Evolutionary conservation across 495 filamentous ascomycete genomes (phyloP), one percentile per base, ranked within the genome.

Genomic region (Penicillium lividum): DNA sequence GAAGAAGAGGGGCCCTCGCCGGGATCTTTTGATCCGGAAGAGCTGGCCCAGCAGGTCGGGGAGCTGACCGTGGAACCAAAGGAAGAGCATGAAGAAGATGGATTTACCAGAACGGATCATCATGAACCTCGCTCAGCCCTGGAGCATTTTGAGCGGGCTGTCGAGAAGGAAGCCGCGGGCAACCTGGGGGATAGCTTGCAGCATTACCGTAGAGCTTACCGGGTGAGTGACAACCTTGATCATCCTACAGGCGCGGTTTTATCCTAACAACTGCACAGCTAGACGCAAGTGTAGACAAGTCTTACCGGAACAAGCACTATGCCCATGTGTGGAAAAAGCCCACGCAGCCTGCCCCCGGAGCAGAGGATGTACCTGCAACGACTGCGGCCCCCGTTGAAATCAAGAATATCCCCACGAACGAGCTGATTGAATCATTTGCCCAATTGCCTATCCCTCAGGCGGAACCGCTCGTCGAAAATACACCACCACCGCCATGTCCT

Each of bases 71-170:
- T 75, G 22, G 55, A 66, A 38, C 45, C 56, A n/a, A 53, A 64
- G 5, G 68, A 74, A 46, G 73, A 71, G 34, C 73, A 72, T 56
- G 66, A 54, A 64, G 75, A 77, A 60, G 68, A 65, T 57, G 53
- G 28, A 60, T 76, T 64, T 51, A 69, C 53, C 47, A 66, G 38
- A 50, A 59, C 59, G 46, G 55, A 22, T 45, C 61, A 58, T 25
- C 58, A 72, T 31, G 88, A 91, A 62, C 91, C 89, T 11, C 75
- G 75, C 25, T 90, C 92, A 7, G 94, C 94, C 4, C 73, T 98
- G 40, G 94, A 97, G 65, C 90, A 97, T 70, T 98, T 95, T 66
- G 94, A 98, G 69, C 82, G 83, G 69, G 95, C 93, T 0, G 91
- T 96, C 7, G 91, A 97, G 75, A 90, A 84, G 65, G 95, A 98